Conservation (phyloP, 2,329 filamentous ascomycete species). For the Lachnellula suecica region DNA sequence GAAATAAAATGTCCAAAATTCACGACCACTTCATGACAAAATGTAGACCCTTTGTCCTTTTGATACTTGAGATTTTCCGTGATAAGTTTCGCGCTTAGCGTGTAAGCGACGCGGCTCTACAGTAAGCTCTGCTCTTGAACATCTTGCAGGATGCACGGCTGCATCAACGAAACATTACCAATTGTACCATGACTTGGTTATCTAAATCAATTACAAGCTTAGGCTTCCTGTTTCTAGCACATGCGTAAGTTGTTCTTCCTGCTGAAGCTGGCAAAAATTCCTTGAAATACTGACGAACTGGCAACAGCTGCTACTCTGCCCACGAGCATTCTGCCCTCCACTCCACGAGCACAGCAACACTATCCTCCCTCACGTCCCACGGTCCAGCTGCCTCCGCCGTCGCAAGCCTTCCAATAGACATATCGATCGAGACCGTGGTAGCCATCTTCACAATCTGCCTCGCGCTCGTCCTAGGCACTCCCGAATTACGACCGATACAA, state of each 20-base stretch:
- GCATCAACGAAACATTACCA: background rate
- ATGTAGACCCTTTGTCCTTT: conserved; percentile 1
- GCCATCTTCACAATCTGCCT: conserved; percentile 79
- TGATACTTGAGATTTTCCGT: background rate
- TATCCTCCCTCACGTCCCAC: conserved; percentile 44
- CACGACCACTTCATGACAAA: conserved; percentile 1
- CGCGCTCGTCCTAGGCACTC: conserved; percentile 77
- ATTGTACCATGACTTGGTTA: conserved; percentile 63
- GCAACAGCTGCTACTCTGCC: conserved; percentile 84
- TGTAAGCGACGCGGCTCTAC: background rate
- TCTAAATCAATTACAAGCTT: conserved; percentile 70
- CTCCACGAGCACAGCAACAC: conserved; percentile 51
- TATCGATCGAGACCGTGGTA: conserved; percentile 80
- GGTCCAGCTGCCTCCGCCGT: conserved; percentile 37
- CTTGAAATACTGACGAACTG: background rate
- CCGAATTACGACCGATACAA: conserved; percentile 79
- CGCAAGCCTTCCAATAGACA: conserved; percentile 72
- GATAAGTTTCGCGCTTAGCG: background rate
- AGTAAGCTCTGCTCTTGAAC: conserved; percentile 1
- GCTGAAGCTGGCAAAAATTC: background rate
- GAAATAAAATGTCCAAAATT: conserved; percentile 26
- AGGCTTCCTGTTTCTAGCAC: conserved; percentile 76
- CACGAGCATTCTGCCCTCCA: conserved; percentile 84
- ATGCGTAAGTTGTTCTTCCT: conserved; percentile 67
- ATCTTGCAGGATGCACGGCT: background rate